Evolutionary conservation across 2,329 filamentous ascomycete genomes (phyloP).

Genomic region (Gremmenia infestans): DNA sequence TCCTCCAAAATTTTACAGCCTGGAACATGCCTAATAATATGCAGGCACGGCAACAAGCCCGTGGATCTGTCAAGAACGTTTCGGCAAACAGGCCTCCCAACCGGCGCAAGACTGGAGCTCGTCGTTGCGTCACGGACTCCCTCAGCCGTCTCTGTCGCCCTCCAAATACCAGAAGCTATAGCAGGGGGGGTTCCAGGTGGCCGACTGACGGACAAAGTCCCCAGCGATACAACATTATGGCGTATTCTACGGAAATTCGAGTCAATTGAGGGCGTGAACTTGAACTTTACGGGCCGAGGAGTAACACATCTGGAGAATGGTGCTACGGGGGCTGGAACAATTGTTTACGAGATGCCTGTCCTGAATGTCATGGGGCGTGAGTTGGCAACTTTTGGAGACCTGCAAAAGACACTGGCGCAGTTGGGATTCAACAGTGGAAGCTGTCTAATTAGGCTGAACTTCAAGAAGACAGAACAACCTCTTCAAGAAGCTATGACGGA

Average conservation of each 20-base stretch:
- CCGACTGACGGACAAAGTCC: slow-evolving; percentile 77
- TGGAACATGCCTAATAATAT: slow-evolving; percentile 15
- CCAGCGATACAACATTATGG: slow-evolving; percentile 86
- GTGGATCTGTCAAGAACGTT: slow-evolving; percentile 83
- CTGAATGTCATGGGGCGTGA: slow-evolving; percentile 80
- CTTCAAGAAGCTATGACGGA: slow-evolving; percentile 80
- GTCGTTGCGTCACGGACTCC: slow-evolving; percentile 82
- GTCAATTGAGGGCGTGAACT: slow-evolving; percentile 54
- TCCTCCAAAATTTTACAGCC: neutral
- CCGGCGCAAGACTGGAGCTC: slow-evolving; percentile 89
- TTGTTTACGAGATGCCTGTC: slow-evolving; percentile 85
- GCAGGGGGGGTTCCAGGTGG: slow-evolving; percentile 56
- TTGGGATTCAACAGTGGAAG: slow-evolving; percentile 83
- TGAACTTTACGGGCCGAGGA: slow-evolving; percentile 82
- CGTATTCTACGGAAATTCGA: slow-evolving; percentile 87
- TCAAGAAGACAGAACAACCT: slow-evolving; percentile 69
- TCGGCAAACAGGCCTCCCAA: slow-evolving; percentile 73
- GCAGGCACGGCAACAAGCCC: slow-evolving; percentile 74
- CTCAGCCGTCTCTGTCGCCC: slow-evolving; percentile 79
- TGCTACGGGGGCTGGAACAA: slow-evolving; percentile 56
- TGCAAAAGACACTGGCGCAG: slow-evolving; percentile 85
- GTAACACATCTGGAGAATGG: slow-evolving; percentile 57
- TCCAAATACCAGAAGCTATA: slow-evolving; percentile 75
- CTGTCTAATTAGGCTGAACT: slow-evolving; percentile 72
- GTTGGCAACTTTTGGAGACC: slow-evolving; percentile 68